These are phyloP conservation scores for Melastoma malabathricum DNA, from an alignment of 345 rosid species.

Conservation along the genomic window DNA sequence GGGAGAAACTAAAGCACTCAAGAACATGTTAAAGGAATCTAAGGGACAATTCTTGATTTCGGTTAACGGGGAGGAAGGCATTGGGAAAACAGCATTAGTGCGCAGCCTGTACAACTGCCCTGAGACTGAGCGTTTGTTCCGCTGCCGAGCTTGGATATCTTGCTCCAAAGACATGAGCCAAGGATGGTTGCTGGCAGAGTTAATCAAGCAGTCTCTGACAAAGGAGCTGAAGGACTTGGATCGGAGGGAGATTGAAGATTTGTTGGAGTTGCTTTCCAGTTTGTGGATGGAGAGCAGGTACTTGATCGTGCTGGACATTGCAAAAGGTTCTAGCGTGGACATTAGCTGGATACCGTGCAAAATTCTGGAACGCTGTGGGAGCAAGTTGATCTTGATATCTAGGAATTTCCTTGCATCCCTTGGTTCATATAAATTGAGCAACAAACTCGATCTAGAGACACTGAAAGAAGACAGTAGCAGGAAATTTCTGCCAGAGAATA, in stretches of 20 bases:
- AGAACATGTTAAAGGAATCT: not conserved
- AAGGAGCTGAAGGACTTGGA: constrained; percentile 5
- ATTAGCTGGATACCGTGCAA: not conserved
- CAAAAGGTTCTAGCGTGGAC: not conserved
- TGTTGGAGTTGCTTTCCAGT: not conserved
- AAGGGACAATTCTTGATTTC: constrained; percentile 8
- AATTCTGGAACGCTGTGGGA: too few species aligned
- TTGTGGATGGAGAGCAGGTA: constrained; percentile 1
- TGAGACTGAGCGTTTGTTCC: not conserved
- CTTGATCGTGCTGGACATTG: constrained; percentile 6
- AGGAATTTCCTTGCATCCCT: too few species aligned
- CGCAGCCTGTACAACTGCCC: constrained; percentile 7
- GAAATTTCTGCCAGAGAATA: constrained; percentile 1
- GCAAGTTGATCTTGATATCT: constrained; percentile 1
- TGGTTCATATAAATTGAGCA: too few species aligned
- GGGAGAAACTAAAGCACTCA: not conserved
- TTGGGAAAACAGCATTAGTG: constrained; percentile 25
- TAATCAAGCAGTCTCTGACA: constrained; percentile 5
- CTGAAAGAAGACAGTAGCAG: constrained; percentile 2
- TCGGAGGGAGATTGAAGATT: not conserved
- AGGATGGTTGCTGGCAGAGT: not conserved
- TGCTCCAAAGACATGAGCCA: not conserved
- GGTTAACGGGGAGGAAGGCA: constrained; percentile 15
- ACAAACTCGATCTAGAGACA: too few species aligned
- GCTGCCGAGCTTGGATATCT: constrained; percentile 11